A percentile compares a stretch with the other conserved stretches of the same genome.
These are phyloP conservation scores for Echium plantagineum DNA, from an alignment of 257 asterid genomes.

Conservation along the genomic window DNA sequence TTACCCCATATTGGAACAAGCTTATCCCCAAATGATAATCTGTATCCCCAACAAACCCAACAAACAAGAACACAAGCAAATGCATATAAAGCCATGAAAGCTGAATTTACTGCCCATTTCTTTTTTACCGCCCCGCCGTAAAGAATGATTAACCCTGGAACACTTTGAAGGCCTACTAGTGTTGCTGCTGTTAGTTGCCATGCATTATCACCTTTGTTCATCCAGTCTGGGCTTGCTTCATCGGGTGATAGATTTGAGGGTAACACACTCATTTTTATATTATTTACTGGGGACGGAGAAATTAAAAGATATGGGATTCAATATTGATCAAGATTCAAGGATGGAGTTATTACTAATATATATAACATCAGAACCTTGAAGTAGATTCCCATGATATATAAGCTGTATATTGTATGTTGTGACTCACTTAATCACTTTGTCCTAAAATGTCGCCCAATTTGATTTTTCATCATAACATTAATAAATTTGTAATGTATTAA, in stretches of 20 bases:
- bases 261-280: conserved; percentile 13
- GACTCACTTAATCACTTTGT: no score
- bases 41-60: conserved; percentile 66
- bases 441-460: no score
- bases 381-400: conserved; percentile 9
- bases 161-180: conserved; percentile 49
- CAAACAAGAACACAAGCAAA: conserved; percentile 53
- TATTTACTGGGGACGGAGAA: no score
- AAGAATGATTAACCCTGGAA: conserved; percentile 52
- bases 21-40: conserved; percentile 40
- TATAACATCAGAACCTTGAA: neutral
- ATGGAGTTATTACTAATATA: no score
- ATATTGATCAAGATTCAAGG: neutral
- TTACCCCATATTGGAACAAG: conserved; percentile 51
- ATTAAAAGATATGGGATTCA: no score
- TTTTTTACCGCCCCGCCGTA: conserved; percentile 64
- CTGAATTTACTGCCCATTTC: conserved; percentile 71
- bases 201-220: conserved; percentile 63
- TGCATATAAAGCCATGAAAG: conserved; percentile 65
- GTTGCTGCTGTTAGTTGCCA: conserved; percentile 66
- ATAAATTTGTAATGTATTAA: no score
- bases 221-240: conserved; percentile 35
- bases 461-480: no score
- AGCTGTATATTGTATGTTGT: conserved; percentile 7
- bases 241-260: conserved; percentile 24